Percentiles rank a stretch among this genome's conserved stretches.
Conservation (phyloP, 1,139 yeast genomes). For the Suhomyces bribrorum region DNA sequence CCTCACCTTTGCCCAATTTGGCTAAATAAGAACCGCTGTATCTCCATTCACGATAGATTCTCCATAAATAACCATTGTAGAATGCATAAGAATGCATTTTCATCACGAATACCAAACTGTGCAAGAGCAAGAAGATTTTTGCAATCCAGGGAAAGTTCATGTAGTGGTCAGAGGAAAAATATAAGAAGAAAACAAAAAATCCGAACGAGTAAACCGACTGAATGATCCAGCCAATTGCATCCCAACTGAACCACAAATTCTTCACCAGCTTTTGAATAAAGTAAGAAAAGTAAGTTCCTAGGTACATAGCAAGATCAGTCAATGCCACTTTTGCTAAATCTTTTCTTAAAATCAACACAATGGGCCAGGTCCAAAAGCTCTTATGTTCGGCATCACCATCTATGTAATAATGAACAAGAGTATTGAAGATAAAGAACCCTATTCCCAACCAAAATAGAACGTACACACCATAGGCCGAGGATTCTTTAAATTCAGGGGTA, state of each 20-base stretch:
- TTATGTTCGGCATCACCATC: constrained; percentile 21
- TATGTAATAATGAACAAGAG: constrained; percentile 45
- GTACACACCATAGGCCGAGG: constrained; percentile 64
- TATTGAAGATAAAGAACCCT: constrained; percentile 52
- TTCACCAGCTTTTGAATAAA: constrained; percentile 55
- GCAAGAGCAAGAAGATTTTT: constrained; percentile 75
- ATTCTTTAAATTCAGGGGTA: constrained; percentile 35
- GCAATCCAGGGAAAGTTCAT: constrained; percentile 81
- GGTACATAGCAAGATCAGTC: constrained; percentile 71
- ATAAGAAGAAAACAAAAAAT: constrained; percentile 51
- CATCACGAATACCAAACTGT: constrained; percentile 85
- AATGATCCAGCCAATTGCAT: constrained; percentile 56
- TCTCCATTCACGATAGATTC: constrained; percentile 54
- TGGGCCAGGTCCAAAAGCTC: constrained; percentile 45
- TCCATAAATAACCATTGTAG: constrained; percentile 87
- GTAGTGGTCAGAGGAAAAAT: constrained; percentile 49
- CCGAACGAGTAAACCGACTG: constrained; percentile 57
- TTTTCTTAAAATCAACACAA: constrained; percentile 49
- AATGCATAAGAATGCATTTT: constrained; percentile 90
- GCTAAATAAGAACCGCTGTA: constrained; percentile 41
- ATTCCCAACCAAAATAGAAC: constrained; percentile 69
- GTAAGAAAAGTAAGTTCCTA: constrained; percentile 57
- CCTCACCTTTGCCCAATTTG: constrained; percentile 20
- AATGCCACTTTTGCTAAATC: constrained; percentile 65
- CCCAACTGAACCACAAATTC: constrained; percentile 54